phyloP scores from a whole-genome alignment of 2,329 filamentous ascomycete genomes.

The Aureobasidium sp. region DNA sequence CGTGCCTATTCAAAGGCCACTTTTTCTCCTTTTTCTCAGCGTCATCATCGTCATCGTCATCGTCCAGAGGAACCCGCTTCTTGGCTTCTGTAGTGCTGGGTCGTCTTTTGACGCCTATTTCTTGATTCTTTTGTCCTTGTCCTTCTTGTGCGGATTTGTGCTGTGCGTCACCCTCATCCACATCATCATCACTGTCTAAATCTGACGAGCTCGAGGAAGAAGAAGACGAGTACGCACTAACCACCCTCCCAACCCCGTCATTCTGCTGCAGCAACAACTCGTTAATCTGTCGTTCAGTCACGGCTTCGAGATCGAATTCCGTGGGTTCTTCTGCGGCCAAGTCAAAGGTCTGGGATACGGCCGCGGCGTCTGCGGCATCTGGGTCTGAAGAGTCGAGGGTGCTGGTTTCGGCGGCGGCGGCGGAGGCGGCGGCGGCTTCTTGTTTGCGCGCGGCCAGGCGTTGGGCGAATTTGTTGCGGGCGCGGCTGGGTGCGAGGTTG shows the following conservation, averaged over 20 bases:
- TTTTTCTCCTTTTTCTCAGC: not conserved
- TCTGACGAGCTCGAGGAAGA: constrained; percentile 54
- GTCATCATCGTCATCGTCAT: constrained; percentile 7
- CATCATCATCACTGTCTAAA: constrained; percentile 21
- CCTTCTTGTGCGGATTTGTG: constrained; percentile 19
- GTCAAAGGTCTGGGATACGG: constrained; percentile 26
- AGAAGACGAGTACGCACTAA: constrained; percentile 34
- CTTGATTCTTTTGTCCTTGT: constrained; percentile 24
- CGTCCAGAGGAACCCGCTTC: constrained; percentile 24
- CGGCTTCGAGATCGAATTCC: constrained; percentile 31
- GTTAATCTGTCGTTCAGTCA: constrained; percentile 22
- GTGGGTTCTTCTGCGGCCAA: constrained; percentile 36
- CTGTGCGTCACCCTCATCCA: constrained; percentile 18
- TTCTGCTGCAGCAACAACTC: too few relatives aligned
- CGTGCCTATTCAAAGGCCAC: not conserved
- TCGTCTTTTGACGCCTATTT: constrained; percentile 20
- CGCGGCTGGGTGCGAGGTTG: constrained; percentile 79
- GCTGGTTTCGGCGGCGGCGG: constrained; percentile 26
- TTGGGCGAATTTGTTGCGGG: constrained; percentile 82
- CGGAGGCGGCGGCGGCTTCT: constrained; percentile 24
- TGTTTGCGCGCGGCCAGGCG: constrained; percentile 55
- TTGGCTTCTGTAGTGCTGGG: constrained; percentile 32
- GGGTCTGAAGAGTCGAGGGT: constrained; percentile 21
- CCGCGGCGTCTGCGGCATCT: constrained; percentile 27
- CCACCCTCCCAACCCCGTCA: constrained; percentile 25